Conservation (phyloP, 805 yeast genomes). For the Aciculoconidium aculeatum region DNA sequence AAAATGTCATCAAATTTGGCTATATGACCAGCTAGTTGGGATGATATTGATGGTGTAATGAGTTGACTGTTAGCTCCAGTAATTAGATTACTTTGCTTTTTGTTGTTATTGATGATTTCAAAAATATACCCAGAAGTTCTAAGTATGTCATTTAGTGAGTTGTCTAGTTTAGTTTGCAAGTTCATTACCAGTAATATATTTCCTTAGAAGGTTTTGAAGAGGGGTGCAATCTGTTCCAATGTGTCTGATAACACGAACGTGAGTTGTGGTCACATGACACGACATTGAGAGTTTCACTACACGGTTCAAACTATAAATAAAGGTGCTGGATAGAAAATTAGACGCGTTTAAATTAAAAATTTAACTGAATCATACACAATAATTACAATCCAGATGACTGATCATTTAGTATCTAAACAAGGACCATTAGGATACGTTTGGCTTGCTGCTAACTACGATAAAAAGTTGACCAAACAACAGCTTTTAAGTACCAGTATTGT, state of each 20-base stretch:
- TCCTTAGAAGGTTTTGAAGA: too few species aligned
- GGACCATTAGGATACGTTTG: slow-evolving; percentile 89
- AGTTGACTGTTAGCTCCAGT: slow-evolving; percentile 39
- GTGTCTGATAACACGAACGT: too few species aligned
- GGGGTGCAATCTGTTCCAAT: too few species aligned
- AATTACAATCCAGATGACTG: slow-evolving; percentile 3
- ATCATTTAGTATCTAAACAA: slow-evolving; percentile 44
- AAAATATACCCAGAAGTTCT: slow-evolving; percentile 39
- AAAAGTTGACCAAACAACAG: slow-evolving; percentile 66
- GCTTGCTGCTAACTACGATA: slow-evolving; percentile 88
- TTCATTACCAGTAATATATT: too few species aligned
- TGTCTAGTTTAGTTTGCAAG: slow-evolving; percentile 33
- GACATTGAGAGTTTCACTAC: too few species aligned
- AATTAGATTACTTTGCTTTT: slow-evolving; percentile 34
- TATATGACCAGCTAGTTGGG: slow-evolving; percentile 29
- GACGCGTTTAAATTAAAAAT: too few species aligned
- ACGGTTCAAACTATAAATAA: too few species aligned
- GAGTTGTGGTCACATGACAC: too few species aligned
- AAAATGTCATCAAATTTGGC: slow-evolving; percentile 34
- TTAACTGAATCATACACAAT: too few species aligned
- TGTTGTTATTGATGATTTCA: slow-evolving; percentile 36
- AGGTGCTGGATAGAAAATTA: too few species aligned
- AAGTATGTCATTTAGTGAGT: slow-evolving; percentile 35
- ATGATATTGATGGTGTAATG: slow-evolving; percentile 31
- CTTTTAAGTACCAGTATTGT: slow-evolving; percentile 65